A percentile compares a stretch with the other conserved stretches of the same genome.
phyloP scores from a whole-genome alignment of 2,329 filamentous ascomycete species.

The Colletotrichum sidae region DNA sequence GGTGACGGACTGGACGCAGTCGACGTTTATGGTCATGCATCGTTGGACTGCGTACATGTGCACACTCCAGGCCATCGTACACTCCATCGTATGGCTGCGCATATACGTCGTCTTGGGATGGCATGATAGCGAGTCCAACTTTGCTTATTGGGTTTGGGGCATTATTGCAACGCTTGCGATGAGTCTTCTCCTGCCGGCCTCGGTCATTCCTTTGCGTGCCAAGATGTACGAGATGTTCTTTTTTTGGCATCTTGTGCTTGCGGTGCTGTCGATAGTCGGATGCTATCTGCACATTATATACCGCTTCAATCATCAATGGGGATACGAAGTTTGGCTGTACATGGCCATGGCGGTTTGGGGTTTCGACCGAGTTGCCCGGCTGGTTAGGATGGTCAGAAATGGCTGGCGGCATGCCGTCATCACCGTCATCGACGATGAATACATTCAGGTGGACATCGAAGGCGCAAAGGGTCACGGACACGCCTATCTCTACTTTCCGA shows the following conservation, averaged over 20 bases:
- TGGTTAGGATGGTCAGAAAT: slow-evolving; percentile 50
- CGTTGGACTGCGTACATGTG: slow-evolving; percentile 56
- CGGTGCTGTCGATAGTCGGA: slow-evolving; percentile 52
- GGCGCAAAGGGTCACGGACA: slow-evolving; percentile 51
- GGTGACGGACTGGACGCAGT: slow-evolving; percentile 56
- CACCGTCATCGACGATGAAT: slow-evolving; percentile 45
- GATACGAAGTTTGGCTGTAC: slow-evolving; percentile 58
- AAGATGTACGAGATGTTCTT: slow-evolving; percentile 56
- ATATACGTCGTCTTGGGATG: slow-evolving; percentile 44
- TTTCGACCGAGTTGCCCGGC: slow-evolving; percentile 57
- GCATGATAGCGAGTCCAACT: slow-evolving; percentile 42
- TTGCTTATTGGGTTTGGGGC: slow-evolving; percentile 55
- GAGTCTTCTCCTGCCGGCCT: slow-evolving; percentile 45
- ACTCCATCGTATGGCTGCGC: slow-evolving; percentile 50
- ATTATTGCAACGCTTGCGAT: slow-evolving; percentile 50
- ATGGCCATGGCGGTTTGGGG: slow-evolving; percentile 43
- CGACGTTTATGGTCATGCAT: slow-evolving; percentile 57
- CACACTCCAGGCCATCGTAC: slow-evolving; percentile 53
- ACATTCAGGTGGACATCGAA: slow-evolving; percentile 55
- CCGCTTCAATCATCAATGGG: slow-evolving; percentile 49
- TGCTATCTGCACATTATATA: slow-evolving; percentile 52
- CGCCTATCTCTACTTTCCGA: slow-evolving; percentile 63
- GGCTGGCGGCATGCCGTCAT: slow-evolving; percentile 52
- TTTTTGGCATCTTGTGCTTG: slow-evolving; percentile 51
- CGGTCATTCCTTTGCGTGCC: slow-evolving; percentile 46